These are phyloP conservation scores for Populus trichocarpa DNA, from an alignment of 441 rosid genomes.

Conservation along the genomic window DNA sequence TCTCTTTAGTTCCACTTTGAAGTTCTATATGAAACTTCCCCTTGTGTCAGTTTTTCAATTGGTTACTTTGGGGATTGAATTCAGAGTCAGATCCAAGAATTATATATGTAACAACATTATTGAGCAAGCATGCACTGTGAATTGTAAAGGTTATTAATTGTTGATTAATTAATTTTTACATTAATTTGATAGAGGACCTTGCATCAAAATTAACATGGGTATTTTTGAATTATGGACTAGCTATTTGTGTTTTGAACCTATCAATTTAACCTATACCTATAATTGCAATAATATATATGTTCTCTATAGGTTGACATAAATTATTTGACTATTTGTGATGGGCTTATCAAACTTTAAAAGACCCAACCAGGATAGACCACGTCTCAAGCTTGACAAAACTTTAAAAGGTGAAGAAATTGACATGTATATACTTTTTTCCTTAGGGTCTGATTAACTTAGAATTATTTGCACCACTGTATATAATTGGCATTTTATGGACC, in stretches of 20 bases:
- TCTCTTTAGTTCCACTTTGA: constrained; percentile 17
- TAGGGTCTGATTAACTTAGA: background rate
- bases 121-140: background rate
- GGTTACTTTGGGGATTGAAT: constrained; percentile 24
- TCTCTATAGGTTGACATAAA: background rate
- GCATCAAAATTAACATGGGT: background rate
- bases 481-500: background rate
- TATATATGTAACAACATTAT: background rate
- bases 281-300: background rate
- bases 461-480: background rate
- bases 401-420: background rate
- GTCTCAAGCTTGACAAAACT: background rate
- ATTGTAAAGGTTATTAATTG: background rate
- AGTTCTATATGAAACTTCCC: constrained; percentile 4
- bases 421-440: background rate
- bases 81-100: constrained; percentile 14
- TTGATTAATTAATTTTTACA: background rate
- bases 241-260: no score
- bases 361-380: background rate
- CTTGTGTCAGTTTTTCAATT: constrained; percentile 6
- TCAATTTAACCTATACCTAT: background rate
- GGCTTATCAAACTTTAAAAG: background rate
- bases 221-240: background rate
- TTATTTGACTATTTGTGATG: background rate
- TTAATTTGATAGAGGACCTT: background rate